Evolutionary conservation across 352 stramenopile genomes (phyloP), one percentile per base, ranked within the genome.

Genomic region (Phytophthora citrophthora): DNA sequence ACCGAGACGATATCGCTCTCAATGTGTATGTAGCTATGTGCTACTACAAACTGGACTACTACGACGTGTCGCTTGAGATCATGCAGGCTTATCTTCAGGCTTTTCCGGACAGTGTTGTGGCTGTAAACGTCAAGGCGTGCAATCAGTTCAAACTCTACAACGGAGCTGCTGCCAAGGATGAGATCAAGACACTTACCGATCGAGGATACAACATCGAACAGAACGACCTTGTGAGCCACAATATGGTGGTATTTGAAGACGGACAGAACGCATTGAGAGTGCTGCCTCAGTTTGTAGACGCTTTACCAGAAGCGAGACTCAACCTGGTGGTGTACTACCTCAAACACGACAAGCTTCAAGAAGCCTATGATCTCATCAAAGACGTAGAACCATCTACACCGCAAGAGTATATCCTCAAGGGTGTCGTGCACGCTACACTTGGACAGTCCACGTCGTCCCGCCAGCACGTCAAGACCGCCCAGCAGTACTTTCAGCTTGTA

Each of bases 11-110:
- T 59, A 87, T 99, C 13, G 96, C 96, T 27, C 82, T 99, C 7
- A 98, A 99, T 70, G 95, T 99, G 36, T 99, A 99, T 68, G 91
- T 99, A n/a, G 96, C 97, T 51, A 98, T 99, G 93, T 99, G 94
- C 66, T 98, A 99, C 74, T 99, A 99, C 93, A 99, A 99, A 64
- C 89, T 98, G 27, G 90, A 98, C 73, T 98, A 98, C 77, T 99
- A 99, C 81, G 96, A 99, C 60, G 95, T 99, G 20, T 97, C 88
- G 41, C 72, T 99, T 12, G 96, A 99, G 78, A 98, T 98, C 66
- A 92, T 99, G 58, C 89, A 97, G 43, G 93, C 97, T 12, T 99
- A 99, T 68, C 74, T 98, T 56, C 90, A 98, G 46, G 79, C 80
- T 1, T 94, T 91, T 41, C 93, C 97, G 0, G 90, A 98, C 64